Evolutionary conservation across 2,329 filamentous ascomycete species (phyloP), one percentile per base, ranked within the genome.

Genomic region (Fusarium mundagurra): DNA sequence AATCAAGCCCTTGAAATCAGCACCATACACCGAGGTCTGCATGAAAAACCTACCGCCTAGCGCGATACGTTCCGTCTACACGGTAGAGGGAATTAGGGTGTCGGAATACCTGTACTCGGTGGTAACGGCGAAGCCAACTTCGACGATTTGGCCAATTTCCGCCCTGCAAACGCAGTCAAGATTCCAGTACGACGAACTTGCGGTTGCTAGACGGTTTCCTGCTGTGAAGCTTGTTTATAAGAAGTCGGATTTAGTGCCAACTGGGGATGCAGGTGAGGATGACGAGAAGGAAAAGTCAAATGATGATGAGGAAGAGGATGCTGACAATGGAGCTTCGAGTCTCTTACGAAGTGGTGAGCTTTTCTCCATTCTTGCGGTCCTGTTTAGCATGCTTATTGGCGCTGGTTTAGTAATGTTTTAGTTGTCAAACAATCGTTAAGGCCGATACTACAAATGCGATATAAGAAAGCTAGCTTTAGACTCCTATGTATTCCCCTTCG

Each of bases 161-260:
- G 9, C 3, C 4, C 11, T 47, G 44, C 44, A 47, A 16, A 47
- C 44, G 6, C 12, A 14, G 31, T 33, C 31, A 33, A 33, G n/a
- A 12, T 44, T 44, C 16, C 10, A 16, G 7, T 17, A 27, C 3
- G 38, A 50, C 4, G 36, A 61, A 2, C 53, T 53, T 16, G 62
- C 16, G 4, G 20, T 74, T 16, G 45, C 17, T 5, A 65, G 43
- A 5, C 17, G n/a, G 2, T 13, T 74, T 14, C 66, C 64, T 9
- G 72, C 61, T 3, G 62, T 79, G 12, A 55, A 61, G 1, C 44
- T 79, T 17, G 47, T 79, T 2, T 63, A 70, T 7, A 62, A 72
- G 17, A 47, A 66, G 7, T 54, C 44, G 3, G 76, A 78, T 43
- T 8, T 60, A 8, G 55, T 54, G 4, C 36, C 41, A 1, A 33